Evolutionary conservation across 2,329 filamentous ascomycete genomes (phyloP), one percentile per base, ranked within the genome.

Genomic region (Fonsecaea pugnacius): DNA sequence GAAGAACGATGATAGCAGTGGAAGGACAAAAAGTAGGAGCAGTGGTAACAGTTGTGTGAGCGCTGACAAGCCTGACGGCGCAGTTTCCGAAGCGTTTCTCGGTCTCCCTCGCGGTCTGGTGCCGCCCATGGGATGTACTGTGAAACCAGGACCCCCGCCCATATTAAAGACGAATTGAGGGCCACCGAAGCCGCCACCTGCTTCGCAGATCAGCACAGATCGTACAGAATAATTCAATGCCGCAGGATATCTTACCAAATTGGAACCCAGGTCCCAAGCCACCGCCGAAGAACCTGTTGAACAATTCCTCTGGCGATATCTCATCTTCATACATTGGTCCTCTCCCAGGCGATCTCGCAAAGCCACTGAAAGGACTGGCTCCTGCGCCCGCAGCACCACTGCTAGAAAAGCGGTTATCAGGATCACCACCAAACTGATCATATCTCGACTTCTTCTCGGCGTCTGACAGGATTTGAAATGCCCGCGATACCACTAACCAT

Each of bases 111-210:
- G 86, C 27, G 93, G 92, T 60, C 85, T 83, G 5, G 81, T 84
- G 60, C 95, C 94, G 71, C 93, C 94, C 76, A 99, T 98, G 75
- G 97, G 94, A 77, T 98, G 95, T 66, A 99, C 92, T 66, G 94
- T 87, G 72, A 99, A 88, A 21, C 93, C 94, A 2, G 94, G 92
- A 7, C 92, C 91, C 66, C 93, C 93, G 70, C 91, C 91, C 77
- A 97, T 87, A 79, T 97, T 97, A 79, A 98, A 98, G 60, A 96
- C 91, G 76, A 97, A 97, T 71, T 92, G 90, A 30, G 91, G 92
- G 16, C 92, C 91, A 66, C 92, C 90, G 77, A 93, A 92, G 68
- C 83, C 77, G 67, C 82, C 82, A 71, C 80, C 82, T 58, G 79
- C 83, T 83, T 30, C 48, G 52, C n/a, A 65, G 58, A 18, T 66